Conservation (phyloP, 75 land plant species). For the Picea sitchensis region DNA sequence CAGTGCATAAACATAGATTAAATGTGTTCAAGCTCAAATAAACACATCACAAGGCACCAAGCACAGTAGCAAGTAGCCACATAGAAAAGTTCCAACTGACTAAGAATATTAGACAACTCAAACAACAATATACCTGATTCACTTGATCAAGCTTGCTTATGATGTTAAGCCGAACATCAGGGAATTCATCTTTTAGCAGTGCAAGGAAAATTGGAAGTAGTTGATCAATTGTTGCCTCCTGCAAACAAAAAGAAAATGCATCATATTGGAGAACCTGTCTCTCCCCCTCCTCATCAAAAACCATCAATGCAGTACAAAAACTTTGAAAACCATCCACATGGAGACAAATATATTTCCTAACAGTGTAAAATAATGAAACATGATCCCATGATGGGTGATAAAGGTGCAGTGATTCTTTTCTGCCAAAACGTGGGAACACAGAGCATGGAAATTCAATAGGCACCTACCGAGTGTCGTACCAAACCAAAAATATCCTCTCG, state of each 20-base stretch:
- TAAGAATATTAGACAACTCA: not conserved
- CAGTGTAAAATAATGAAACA: not conserved
- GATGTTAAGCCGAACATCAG: slow-evolving; percentile 95
- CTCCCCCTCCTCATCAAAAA: too few species aligned
- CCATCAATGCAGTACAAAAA: too few species aligned
- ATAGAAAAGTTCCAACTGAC: not conserved
- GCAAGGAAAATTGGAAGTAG: slow-evolving; percentile 90
- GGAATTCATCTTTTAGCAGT: slow-evolving; percentile 94
- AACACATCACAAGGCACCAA: too few species aligned
- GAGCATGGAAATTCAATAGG: not conserved
- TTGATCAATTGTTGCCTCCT: slow-evolving; percentile 99
- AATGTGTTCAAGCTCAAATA: too few species aligned
- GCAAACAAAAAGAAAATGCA: slow-evolving; percentile 12
- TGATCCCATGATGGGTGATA: not conserved
- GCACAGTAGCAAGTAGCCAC: not conserved
- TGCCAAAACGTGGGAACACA: not conserved
- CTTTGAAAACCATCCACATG: too few species aligned
- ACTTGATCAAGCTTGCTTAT: slow-evolving; percentile 99
- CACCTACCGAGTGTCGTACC: too few species aligned
- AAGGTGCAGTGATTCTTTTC: not conserved
- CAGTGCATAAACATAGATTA: too few species aligned
- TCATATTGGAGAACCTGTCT: not conserved
- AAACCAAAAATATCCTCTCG: too few species aligned
- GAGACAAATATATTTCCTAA: not conserved
- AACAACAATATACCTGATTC: slow-evolving; percentile 60